phyloP scores from a whole-genome alignment of 345 rosid genomes.

The Raphanus raphanistrum region DNA sequence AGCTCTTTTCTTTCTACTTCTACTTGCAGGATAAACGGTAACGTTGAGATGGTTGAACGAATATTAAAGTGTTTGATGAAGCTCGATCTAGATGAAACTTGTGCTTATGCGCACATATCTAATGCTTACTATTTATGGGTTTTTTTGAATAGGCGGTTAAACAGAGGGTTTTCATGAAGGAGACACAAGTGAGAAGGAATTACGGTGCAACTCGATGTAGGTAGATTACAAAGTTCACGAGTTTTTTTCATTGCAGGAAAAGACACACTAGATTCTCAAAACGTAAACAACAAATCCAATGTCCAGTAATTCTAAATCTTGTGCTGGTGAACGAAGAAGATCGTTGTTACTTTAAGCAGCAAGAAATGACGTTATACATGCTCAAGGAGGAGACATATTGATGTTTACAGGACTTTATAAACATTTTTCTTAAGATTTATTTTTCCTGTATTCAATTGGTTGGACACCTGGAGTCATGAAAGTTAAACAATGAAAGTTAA shows the following conservation, averaged over 20 bases:
- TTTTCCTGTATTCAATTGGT: neutral
- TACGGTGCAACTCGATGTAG: conserved; percentile 52
- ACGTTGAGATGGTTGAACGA: conserved; percentile 52
- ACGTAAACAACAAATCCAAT: too few species aligned
- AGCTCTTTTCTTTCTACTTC: conserved; percentile 61
- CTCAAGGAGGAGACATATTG: too few species aligned
- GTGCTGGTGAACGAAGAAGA: too few species aligned
- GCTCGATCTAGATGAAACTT: conserved; percentile 56
- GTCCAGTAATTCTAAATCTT: too few species aligned
- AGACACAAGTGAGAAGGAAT: conserved; percentile 54
- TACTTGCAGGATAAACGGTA: conserved; percentile 53
- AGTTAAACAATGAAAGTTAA: neutral
- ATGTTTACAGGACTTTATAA: too few species aligned
- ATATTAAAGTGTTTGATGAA: conserved; percentile 49
- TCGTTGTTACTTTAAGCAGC: conserved; percentile 4
- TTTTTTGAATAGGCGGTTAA: conserved; percentile 53
- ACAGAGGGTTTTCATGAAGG: conserved; percentile 42
- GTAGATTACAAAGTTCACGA: conserved; percentile 70
- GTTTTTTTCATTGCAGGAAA: too few species aligned
- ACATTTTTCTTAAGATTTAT: too few species aligned
- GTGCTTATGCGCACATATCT: conserved; percentile 65
- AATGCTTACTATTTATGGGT: conserved; percentile 52
- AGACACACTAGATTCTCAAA: conserved; percentile 34
- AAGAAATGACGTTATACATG: too few species aligned
- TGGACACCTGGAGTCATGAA: neutral